Evolutionary conservation across 2,329 filamentous ascomycete genomes (phyloP).

Genomic region (Aspergillus awamori): DNA sequence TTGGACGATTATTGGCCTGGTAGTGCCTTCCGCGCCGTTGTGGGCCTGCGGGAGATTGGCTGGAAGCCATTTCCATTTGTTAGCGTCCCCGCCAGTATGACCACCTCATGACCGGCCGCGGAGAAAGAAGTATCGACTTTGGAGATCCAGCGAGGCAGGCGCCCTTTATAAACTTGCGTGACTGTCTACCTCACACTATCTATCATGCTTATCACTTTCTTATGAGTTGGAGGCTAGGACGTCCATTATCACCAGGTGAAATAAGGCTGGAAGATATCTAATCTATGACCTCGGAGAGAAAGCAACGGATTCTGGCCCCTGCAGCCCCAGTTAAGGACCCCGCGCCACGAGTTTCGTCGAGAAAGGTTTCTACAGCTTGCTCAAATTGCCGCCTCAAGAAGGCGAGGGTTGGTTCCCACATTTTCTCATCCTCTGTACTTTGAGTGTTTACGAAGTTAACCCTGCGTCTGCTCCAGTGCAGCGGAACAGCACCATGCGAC

Average conservation of each 20-base stretch:
- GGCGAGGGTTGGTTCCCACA: neutral
- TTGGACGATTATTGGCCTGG: neutral
- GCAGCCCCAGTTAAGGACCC: neutral
- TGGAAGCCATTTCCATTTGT: neutral
- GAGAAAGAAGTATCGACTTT: neutral
- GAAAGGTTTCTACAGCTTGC: neutral
- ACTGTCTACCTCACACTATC: neutral
- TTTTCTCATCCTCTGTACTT: neutral
- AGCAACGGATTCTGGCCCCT: neutral
- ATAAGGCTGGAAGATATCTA: neutral
- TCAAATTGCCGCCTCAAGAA: neutral
- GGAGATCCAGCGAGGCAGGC: neutral
- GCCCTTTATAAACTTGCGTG: neutral
- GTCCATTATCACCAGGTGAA: neutral
- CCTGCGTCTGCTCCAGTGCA: constrained; percentile 31
- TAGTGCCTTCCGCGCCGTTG: neutral
- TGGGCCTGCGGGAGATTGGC: neutral
- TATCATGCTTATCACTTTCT: neutral
- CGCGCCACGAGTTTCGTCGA: neutral
- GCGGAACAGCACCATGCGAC: constrained; percentile 27
- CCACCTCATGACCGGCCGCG: neutral
- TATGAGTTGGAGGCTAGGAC: neutral
- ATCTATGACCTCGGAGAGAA: neutral
- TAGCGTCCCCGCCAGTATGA: neutral
- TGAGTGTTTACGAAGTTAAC: neutral